Evolutionary conservation across 306 rosid genomes (phyloP), one percentile per base, ranked within the genome.

Genomic region (Senna tora): DNA sequence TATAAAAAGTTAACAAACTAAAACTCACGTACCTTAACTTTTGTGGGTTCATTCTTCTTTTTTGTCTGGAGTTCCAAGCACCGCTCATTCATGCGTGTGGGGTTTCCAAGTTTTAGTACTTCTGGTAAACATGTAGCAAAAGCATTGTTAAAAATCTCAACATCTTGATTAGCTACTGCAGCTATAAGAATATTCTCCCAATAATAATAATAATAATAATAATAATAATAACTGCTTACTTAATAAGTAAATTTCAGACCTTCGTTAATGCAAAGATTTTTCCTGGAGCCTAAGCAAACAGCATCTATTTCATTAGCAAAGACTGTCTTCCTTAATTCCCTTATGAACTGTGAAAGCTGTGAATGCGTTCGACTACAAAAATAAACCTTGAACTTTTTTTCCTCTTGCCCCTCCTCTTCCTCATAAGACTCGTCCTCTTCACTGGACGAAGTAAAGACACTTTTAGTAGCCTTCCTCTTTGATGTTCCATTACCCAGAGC

Each of bases 281-380:
- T 93, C 82, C 97, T 87, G 56, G 97, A 93, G 65, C 94, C 97
- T 66, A 93, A 82, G 77, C 87, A 89, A 58, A 93, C 89, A 75
- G 82, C 92, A 62, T 62, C 68, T 78, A 93, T 77, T 77, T 87
- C 92, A 62, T 64, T 67, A 38, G 92, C 89, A 68, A 90, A 90
- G 33, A 80, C 78, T 0, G 97, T 93, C 85, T 71, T 93, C 80
- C 78, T 75, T 53, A 93, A 80, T 86, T 93, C 98, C 87, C 80
- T 87, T 65, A 91, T 65, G 71, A 93, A 93, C 80, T 93, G 97
- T 1, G 97, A 93, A 61, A 93, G 98, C 80, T 93, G 97, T 1
- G 98, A 93, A 82, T 93, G 98, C 0, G 98, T 90, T 78, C 97
- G 84, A 74, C 97, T 90, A 62, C 98, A 90, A 76, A 90, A 93